phyloP scores from a whole-genome alignment of 208 protist genomes.

The Crithidia mellificae region DNA sequence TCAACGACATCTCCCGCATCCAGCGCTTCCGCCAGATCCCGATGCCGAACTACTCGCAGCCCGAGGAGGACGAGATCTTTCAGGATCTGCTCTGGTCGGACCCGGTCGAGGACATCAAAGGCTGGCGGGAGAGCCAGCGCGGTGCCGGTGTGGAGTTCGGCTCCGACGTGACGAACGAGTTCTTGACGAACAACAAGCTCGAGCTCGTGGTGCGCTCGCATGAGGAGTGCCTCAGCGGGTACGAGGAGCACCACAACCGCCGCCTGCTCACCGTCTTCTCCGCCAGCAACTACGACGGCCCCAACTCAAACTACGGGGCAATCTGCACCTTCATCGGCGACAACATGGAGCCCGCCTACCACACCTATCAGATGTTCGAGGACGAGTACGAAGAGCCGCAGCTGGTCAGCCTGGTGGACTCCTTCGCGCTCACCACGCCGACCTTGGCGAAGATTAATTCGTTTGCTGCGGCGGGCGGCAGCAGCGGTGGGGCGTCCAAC shows the following conservation, averaged over 20 bases:
- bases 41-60: conserved; percentile 83
- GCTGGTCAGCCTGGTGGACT: conserved; percentile 57
- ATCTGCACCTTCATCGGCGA: conserved; percentile 78
- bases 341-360: conserved; percentile 66
- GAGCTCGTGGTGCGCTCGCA: conserved; percentile 95
- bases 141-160: conserved; percentile 96
- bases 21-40: conserved; percentile 89
- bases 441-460: conserved; percentile 35
- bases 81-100: conserved; percentile 97
- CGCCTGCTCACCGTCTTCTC: conserved; percentile 97
- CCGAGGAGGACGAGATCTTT: conserved; percentile 94
- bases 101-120: conserved; percentile 80
- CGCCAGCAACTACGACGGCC: conserved; percentile 98
- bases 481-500: neutral
- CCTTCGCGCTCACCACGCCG: conserved; percentile 43
- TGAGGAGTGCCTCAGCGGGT: conserved; percentile 93
- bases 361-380: conserved; percentile 82
- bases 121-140: conserved; percentile 86
- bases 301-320: conserved; percentile 83
- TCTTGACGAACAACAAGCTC: conserved; percentile 93
- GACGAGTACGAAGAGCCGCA: conserved; percentile 69
- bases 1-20: conserved; percentile 84
- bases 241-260: conserved; percentile 93
- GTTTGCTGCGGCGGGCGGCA: conserved; percentile 17
- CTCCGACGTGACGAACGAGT: conserved; percentile 92